Evolutionary conservation across 2,329 filamentous ascomycete species (phyloP).

Genomic region (Akanthomyces uredinophilus): DNA sequence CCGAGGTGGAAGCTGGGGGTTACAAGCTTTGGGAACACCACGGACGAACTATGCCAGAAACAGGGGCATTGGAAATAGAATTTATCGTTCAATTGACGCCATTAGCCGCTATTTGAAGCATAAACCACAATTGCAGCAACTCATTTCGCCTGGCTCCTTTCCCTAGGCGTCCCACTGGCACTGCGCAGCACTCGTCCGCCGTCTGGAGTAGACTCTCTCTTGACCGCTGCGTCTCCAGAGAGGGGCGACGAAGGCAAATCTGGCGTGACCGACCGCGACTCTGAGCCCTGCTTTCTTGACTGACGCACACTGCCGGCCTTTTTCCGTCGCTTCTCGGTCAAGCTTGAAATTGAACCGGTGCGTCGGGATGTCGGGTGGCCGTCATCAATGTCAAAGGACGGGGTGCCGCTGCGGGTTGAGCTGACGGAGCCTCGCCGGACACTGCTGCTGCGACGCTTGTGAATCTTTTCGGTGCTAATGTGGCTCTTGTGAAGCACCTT

Average conservation of each 20-base stretch:
- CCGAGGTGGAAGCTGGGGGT: not conserved
- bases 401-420: constrained; percentile 46
- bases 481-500: constrained; percentile 35
- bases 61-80: not conserved
- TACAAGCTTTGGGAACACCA: not conserved
- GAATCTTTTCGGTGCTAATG: constrained; percentile 40
- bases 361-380: constrained; percentile 37
- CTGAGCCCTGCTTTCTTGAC: constrained; percentile 39
- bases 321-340: constrained; percentile 48
- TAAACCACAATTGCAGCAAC: not conserved
- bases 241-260: constrained; percentile 52
- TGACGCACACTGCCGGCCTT: constrained; percentile 41
- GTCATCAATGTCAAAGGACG: constrained; percentile 41
- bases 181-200: constrained; percentile 18
- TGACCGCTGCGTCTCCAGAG: constrained; percentile 40
- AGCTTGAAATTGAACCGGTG: constrained; percentile 41
- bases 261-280: constrained; percentile 50
- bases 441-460: constrained; percentile 47
- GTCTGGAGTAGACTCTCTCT: constrained; percentile 21
- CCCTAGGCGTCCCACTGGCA: constrained; percentile 7
- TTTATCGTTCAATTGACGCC: not conserved
- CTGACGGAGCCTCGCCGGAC: constrained; percentile 48
- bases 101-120: constrained; percentile 4
- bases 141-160: not conserved
- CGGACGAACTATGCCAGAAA: not conserved